These are phyloP conservation scores for Colletotrichum zoysiae DNA, from an alignment of 2,329 filamentous ascomycete species.

Conservation along the genomic window DNA sequence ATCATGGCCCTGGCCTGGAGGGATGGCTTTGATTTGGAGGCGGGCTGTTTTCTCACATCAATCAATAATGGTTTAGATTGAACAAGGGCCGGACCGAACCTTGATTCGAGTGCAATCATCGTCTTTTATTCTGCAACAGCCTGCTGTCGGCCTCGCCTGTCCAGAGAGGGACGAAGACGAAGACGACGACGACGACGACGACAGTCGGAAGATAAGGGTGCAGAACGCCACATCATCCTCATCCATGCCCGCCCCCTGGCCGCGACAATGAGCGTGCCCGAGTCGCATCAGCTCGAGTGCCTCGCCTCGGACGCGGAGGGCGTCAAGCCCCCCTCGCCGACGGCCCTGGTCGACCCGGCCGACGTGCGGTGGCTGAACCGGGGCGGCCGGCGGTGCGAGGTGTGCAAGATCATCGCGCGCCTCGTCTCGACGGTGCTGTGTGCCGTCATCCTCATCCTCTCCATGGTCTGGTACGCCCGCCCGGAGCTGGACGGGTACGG, in stretches of 20 bases:
- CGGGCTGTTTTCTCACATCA: not conserved
- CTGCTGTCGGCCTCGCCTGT: too few relatives aligned
- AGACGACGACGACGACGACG: not conserved
- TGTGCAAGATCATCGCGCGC: conserved; percentile 45
- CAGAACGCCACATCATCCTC: not conserved
- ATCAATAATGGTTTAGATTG: not conserved
- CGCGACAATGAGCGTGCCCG: conserved; percentile 31
- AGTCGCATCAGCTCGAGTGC: conserved; percentile 39
- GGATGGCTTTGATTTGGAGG: not conserved
- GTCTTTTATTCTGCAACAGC: not conserved
- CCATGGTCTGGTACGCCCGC: conserved; percentile 13
- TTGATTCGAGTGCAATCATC: not conserved
- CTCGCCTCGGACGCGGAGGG: conserved; percentile 39
- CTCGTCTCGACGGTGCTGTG: conserved; percentile 37
- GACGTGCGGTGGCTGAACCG: conserved; percentile 36
- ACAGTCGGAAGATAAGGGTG: not conserved
- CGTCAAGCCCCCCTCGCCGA: conserved; percentile 43
- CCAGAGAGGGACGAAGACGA: not conserved
- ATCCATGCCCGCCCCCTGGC: conserved; percentile 16
- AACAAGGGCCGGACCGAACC: not conserved
- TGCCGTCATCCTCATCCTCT: conserved; percentile 36
- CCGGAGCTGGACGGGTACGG: not conserved
- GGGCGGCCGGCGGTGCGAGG: conserved; percentile 43
- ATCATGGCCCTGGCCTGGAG: not conserved
- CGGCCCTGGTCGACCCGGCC: conserved; percentile 39